These are phyloP conservation scores for Kwoniella sp. DNA, from an alignment of 768 basidiomycete species.

Conservation along the genomic window DNA sequence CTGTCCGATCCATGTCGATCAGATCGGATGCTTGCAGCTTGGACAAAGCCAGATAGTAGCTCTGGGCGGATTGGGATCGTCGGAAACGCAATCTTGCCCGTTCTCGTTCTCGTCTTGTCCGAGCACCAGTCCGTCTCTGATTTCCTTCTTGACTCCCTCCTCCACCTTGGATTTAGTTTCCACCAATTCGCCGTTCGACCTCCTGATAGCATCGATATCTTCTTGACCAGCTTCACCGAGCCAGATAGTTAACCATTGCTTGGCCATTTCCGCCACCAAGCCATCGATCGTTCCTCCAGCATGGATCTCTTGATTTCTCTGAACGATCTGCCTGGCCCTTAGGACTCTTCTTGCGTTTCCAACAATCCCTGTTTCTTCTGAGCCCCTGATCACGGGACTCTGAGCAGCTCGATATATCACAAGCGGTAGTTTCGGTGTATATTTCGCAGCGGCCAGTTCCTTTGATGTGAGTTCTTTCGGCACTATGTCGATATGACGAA, in stretches of 20 bases:
- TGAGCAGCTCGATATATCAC: conserved; percentile 16
- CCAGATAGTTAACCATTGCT: conserved; percentile 1
- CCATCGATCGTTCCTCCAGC: conserved; percentile 1
- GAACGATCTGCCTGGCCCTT: conserved; percentile 26
- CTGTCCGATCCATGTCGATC: too few species aligned
- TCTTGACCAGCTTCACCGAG: not conserved
- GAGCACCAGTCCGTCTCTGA: too few species aligned
- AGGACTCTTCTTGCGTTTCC: conserved; percentile 30
- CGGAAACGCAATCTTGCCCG: not conserved
- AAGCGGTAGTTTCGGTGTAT: not conserved
- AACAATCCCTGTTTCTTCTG: conserved; percentile 21
- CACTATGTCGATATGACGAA: not conserved
- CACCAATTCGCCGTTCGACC: too few species aligned
- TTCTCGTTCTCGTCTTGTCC: too few species aligned
- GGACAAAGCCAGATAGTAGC: conserved; percentile 18
- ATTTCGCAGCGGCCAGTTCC: not conserved
- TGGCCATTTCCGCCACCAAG: not conserved
- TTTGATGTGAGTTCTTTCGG: not conserved
- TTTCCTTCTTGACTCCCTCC: too few species aligned
- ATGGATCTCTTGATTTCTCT: not conserved
- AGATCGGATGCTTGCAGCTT: conserved; percentile 17
- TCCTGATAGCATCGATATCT: not conserved
- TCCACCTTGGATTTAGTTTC: too few species aligned
- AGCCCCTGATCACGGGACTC: conserved; percentile 24
- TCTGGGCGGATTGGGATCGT: not conserved